These are phyloP conservation scores for Vigna trinervia DNA, from an alignment of 306 rosid species.

Conservation along the genomic window DNA sequence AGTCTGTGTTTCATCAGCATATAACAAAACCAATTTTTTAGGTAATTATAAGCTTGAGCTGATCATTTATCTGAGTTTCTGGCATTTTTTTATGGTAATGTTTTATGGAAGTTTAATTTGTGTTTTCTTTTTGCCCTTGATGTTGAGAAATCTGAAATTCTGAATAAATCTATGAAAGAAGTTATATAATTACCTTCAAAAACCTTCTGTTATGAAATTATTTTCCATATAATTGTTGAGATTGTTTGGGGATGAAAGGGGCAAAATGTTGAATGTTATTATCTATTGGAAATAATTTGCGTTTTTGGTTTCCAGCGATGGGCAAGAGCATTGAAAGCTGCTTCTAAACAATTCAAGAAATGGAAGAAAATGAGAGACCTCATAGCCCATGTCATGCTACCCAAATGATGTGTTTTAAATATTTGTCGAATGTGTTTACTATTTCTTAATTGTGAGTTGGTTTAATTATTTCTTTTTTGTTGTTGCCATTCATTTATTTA, in stretches of 20 bases:
- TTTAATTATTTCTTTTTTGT: too few species aligned
- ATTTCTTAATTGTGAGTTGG: too few species aligned
- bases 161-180: not conserved
- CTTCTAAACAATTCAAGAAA: slow-evolving; percentile 83
- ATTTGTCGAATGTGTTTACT: not conserved
- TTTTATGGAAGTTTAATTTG: not conserved
- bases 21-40: too few species aligned
- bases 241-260: not conserved
- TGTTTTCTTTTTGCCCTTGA: too few species aligned
- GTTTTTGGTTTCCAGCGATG: slow-evolving; percentile 56
- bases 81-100: not conserved
- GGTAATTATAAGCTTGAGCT: not conserved
- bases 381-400: slow-evolving; percentile 57
- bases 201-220: not conserved
- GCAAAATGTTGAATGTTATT: not conserved
- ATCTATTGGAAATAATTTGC: slow-evolving; percentile 2
- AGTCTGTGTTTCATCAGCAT: too few species aligned
- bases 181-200: not conserved
- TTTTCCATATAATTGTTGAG: not conserved
- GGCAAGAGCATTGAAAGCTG: slow-evolving; percentile 79
- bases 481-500: too few species aligned
- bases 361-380: slow-evolving; percentile 70
- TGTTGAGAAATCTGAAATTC: not conserved
- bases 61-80: not conserved
- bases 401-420: slow-evolving; percentile 24